Evolutionary conservation across 2,329 filamentous ascomycete genomes (phyloP), one percentile per base, ranked within the genome.

Genomic region (Harringtonia aguacate): DNA sequence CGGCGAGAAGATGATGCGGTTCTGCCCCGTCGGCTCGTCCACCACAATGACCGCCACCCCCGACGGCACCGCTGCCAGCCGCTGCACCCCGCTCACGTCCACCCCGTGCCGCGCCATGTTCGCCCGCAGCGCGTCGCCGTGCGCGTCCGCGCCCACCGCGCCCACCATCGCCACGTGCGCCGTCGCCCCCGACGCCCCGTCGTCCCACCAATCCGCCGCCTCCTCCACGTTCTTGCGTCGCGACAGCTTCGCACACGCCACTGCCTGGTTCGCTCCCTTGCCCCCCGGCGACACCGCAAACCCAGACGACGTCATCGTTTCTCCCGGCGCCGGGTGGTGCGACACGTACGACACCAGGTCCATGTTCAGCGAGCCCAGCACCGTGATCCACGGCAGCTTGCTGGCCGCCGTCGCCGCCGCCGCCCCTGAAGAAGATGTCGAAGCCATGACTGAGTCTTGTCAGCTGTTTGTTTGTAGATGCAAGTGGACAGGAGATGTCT

Each of bases 211-310:
- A n/a, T 59, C 58, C 20, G 56, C 47, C 6, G 63, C 27, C 8
- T 53, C 21, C 27, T 33, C 28, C 18, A 35, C 27, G 27, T 36
- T 39, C 18, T 67, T 68, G 24, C 70, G 57, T 39, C 83, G 75
- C 1, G 86, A 92, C 41, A 94, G 76, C 50, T 90, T 85, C 41
- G 82, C 85, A 64, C 84, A 88, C 21, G 88, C 87, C 45, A 95
- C 85, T 47, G 88, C 89, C 68, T 97, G 90, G 68, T 97, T 97
- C 48, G 89, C 88, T 51, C 90, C 90, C 67, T 98, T 98, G 46
- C 92, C 90, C 55, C 90, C 92, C 27, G 84, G 81, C 36, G 84
- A 88, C 30, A 82, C 86, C 57, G 74, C 74, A 66, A 94, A 94
- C 18, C 78, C 79, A 51, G 70, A 79, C 39, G 86, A 77, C 3